Evolutionary conservation across 1,284 basidiomycete genomes (phyloP).

Genomic region (Ustilago tritici): DNA sequence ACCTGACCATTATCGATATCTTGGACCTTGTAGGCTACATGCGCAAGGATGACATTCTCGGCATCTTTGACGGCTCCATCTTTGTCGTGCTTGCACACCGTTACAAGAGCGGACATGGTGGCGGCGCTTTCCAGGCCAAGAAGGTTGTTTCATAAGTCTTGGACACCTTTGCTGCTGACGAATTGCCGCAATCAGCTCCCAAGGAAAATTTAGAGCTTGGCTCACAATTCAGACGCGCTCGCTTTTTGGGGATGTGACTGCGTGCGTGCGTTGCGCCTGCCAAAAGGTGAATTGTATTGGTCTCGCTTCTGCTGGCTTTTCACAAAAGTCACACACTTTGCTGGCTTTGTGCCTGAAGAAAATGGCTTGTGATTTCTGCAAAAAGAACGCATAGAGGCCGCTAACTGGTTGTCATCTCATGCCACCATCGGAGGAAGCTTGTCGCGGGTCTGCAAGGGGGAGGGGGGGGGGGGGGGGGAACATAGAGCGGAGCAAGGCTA

Average conservation of each 20-base stretch:
- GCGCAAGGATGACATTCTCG: constrained; percentile 57
- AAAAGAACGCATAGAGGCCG: background rate
- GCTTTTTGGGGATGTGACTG: background rate
- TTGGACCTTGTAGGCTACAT: constrained; percentile 40
- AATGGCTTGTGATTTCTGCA: background rate
- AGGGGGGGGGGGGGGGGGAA: background rate
- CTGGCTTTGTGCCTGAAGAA: background rate
- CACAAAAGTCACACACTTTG: constrained; percentile 6
- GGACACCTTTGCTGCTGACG: background rate
- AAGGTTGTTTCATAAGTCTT: background rate
- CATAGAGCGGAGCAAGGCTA: too few relatives aligned
- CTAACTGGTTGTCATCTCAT: background rate
- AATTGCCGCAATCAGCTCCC: too few relatives aligned
- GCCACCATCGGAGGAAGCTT: background rate
- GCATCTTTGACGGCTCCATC: constrained; percentile 54
- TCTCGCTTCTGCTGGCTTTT: constrained; percentile 3
- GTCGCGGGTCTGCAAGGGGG: background rate
- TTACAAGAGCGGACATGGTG: constrained; percentile 33
- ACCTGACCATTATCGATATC: background rate
- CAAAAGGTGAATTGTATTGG: background rate
- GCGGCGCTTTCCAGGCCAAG: constrained; percentile 42
- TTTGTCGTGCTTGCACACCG: constrained; percentile 56
- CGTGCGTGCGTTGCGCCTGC: too few relatives aligned
- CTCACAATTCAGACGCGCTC: constrained; percentile 3
- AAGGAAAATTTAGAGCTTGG: constrained; percentile 1